Evolutionary conservation across 2,329 filamentous ascomycete genomes (phyloP), one percentile per base, ranked within the genome.

Genomic region (Trichoderma koningiopsis): DNA sequence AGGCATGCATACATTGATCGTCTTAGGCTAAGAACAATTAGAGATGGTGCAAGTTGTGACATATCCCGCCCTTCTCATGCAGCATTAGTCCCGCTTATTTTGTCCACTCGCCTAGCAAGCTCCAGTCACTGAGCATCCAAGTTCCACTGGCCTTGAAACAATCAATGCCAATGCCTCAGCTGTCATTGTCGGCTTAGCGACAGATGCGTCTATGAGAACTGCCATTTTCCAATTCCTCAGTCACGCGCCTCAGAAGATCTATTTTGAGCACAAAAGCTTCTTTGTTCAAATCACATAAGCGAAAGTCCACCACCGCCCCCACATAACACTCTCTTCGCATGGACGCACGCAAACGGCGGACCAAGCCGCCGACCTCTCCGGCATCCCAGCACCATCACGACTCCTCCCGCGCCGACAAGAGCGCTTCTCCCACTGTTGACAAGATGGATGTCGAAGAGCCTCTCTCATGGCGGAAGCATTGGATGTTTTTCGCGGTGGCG

Each of bases 401-500:
- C n/a, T 37, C 60, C 22, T n/a, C 64, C 14, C 49, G 29, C 55
- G 37, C 27, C 35, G 19, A 10, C 52, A 58, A 49, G 57, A 2
- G 35, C 37, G 8, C 55, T n/a, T 10, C 40, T 24, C 1, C 61
- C 29, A 24, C 13, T 6, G 16, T 27, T 31, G 40, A 10, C 35
- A 65, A 59, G 40, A 67, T 67, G 64, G 55, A 67, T 11, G 3
- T 14, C 5, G 40, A 7, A 6, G 40, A 52, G 8, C 11, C 37
- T 35, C 4, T 24, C 1, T 59, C 64, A 2, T 67, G 64, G 64
- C 58, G 64, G 31, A 35, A 52, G 64, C 64, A 67, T 52, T 91
- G 89, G 89, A 85, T 95, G 71, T 81, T 90, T 62, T 86, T 91
- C 71, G 91, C 92, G 53, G 78, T 94, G 53, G 88, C 90, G 60